Evolutionary conservation across 768 basidiomycete genomes (phyloP), one percentile per base, ranked within the genome.

Genomic region (Pleurotus sapidus): DNA sequence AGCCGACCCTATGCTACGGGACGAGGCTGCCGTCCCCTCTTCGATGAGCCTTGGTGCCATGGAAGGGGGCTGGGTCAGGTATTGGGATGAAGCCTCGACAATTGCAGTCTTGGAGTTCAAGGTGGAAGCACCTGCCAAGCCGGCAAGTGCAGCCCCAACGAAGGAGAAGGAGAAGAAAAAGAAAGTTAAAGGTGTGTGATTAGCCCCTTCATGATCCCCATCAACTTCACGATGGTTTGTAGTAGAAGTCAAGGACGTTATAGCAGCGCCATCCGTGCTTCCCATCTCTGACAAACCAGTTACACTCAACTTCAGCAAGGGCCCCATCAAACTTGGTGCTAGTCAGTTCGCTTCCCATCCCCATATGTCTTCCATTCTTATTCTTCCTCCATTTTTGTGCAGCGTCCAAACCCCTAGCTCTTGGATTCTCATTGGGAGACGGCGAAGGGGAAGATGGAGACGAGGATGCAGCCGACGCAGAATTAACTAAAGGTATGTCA

Each of bases 11-110:
- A 80, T 89, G 63, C 76, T 84, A 49, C 83, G 87, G 30, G 92
- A 94, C 65, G 92, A 93, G 59, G 83, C 88, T 11, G 89, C 87
- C 60, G 73, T 94, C 42, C 65, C 77, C 23, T 89, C 89, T 3
- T 87, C 91, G 1, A 62, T 77, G 23, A 81, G 77, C 58, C 75
- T 93, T 5, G 92, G 92, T 24, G 89, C 90, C 12, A 77, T 77
- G 23, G 89, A 91, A 63, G 84, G 82, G 42, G 74, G 79, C 5
- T 92, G 87, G 84, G 87, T 92, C 20, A 78, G 86, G 57, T 98
- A 98, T 70, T 96, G 96, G 94, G 95, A 98, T 63, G 93, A 95
- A 65, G 82, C 76, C 34, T 89, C 91, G 1, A 89, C 84, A 1
- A 80, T 86, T 23, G 86, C 88, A 34, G 80, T 89, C 11, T 73